Base-by-base conservation (phyloP, 495 filamentous ascomycete genomes). In the Copromyces sp. region DNA sequence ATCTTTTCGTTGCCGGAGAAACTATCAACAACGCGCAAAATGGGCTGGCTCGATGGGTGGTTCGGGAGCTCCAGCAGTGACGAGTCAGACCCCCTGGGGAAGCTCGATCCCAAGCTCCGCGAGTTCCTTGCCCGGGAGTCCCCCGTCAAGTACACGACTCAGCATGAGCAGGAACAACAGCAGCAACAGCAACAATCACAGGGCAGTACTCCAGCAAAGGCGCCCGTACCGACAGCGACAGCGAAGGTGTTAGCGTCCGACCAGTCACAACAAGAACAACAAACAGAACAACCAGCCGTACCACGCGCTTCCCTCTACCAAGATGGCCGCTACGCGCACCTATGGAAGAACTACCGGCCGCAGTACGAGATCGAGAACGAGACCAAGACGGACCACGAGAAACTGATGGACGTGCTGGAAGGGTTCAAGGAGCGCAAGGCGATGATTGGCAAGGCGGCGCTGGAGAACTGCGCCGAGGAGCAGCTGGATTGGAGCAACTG, bases 401-500 rank as follows among this genome's bases (percentile, higher is more conserved):
- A 88, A 77, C 86, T 95, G 47, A 80, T 82, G 70, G 90, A 93
- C 77, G 89, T 98, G 72, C 84, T 97, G 38, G 92, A 94, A 69
- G 88, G 87, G 32, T 94, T 90, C 86, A 97, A 97, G 81, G 87
- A 92, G 78, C 91, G 93, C 73, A 92, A 90, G 76, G 87, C 87
- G 24, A 84, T 87, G 70, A 93, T 98, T 70, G 92, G 92, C 24
- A 86, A 87, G 24, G 93, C 92, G 9, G 95, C 95, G 16, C 83
- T 97, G 75, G 96, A 98, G 83, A 99, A 98, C 80, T 99, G 95
- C 83, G 91, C 93, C 0, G 74, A 93, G 70, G 94, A 98, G 81
- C 91, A 97, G 81, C 82, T 90, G 75, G 89, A 86, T 35, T 87
- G 94, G 82, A 86, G 86, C 69, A 83, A 89, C 3, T 99, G 95